Evolutionary conservation across 2,329 filamentous ascomycete species (phyloP).

Genomic region (Fusarium penzigii): DNA sequence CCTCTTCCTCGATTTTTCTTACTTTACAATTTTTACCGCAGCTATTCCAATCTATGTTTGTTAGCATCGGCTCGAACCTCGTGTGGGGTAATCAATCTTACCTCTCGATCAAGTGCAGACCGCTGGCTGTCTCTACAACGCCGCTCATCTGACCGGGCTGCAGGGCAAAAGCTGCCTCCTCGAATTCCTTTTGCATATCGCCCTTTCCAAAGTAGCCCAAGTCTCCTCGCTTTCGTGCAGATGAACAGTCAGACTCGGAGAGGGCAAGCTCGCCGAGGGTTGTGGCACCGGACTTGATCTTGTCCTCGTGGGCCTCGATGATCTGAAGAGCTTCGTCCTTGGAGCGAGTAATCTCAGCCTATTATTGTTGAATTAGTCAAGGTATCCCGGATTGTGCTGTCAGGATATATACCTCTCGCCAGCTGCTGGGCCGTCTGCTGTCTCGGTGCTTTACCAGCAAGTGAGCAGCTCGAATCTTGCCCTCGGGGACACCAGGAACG

Average conservation of each 20-base stretch:
- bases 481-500: slow-evolving; percentile 52
- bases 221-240: slow-evolving; percentile 89
- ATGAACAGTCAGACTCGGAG: slow-evolving; percentile 93
- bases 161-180: slow-evolving; percentile 91
- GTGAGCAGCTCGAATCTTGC: slow-evolving; percentile 92
- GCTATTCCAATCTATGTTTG: slow-evolving; percentile 16
- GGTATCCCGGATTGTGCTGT: no score
- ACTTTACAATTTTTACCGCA: not conserved
- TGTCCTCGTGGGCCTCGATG: slow-evolving; percentile 71
- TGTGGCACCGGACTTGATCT: slow-evolving; percentile 70
- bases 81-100: slow-evolving; percentile 42
- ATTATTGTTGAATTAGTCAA: slow-evolving; percentile 1
- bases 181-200: slow-evolving; percentile 99
- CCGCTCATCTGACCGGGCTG: slow-evolving; percentile 83
- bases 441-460: slow-evolving; percentile 91
- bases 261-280: slow-evolving; percentile 81
- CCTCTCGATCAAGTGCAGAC: slow-evolving; percentile 95
- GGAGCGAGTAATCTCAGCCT: slow-evolving; percentile 79
- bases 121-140: slow-evolving; percentile 89
- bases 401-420: slow-evolving; percentile 66
- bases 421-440: slow-evolving; percentile 87
- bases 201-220: slow-evolving; percentile 91
- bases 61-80: not conserved
- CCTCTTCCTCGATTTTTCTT: not conserved
- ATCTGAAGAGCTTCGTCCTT: slow-evolving; percentile 85